Base-by-base conservation (phyloP, 495 filamentous ascomycete species). In the Neurospora sp. region DNA sequence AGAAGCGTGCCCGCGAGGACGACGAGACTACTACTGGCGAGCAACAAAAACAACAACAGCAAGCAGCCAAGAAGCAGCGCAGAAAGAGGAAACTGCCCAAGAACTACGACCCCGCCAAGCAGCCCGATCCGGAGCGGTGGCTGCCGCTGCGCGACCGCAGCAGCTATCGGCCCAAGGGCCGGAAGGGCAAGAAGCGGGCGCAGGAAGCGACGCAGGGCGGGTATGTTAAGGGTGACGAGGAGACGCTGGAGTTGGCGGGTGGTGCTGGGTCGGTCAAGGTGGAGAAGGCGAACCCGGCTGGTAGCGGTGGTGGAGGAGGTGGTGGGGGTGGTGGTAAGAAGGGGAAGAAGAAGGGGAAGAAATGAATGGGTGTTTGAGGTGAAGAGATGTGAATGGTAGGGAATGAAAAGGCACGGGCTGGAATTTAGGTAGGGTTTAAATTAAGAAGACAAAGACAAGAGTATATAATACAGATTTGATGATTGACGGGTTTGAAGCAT, bases 41-140 rank as follows among this genome's bases (percentile, higher is more conserved):
- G 39, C 40, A 74, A 59, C 89, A 90, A 74, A 82, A 93, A 70
- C 92, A 65, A 81, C 90, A 73, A 38, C 74, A 73, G 48, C 89
- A 89, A 75, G 83, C 92, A 69, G 92, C 82, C 35, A 81, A 81
- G 4, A 88, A 86, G 82, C 88, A 87, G 77, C 94, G 92, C 77
- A 90, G 90, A 72, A 83, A 89, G 70, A 86, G 90, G 68, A 91
- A 91, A 77, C 84, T 97, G 69, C 94, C 94, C 22, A 94, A 94
- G 82, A 88, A 93, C 77, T 94, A 90, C 76, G 93, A 83, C 40
- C 83, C 85, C 42, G 87, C 83, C 76, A 97, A 94, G 85, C 88
- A 87, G 61, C 85, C 92, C 7, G 96, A 98, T 77, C 91, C 92
- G 2, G 96, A 99, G 82, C 83, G 96, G 69, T 99, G 96, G 96